phyloP scores from a whole-genome alignment of 1,284 basidiomycete species.

The Chondrostereum purpureum region DNA sequence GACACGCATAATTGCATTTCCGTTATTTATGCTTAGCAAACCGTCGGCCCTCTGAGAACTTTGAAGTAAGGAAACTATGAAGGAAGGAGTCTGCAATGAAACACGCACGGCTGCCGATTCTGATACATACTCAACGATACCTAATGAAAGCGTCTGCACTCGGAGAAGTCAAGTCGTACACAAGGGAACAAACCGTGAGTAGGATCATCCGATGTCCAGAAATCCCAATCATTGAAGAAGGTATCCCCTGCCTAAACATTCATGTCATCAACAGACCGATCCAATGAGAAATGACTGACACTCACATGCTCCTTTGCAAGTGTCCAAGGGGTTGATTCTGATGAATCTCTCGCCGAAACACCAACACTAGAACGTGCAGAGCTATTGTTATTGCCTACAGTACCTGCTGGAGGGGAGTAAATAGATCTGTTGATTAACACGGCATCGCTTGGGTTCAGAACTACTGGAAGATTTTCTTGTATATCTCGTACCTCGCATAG shows the following conservation, averaged over 20 bases:
- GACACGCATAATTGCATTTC: slow-evolving; percentile 77
- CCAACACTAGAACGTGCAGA: too few species aligned
- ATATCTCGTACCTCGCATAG: too few species aligned
- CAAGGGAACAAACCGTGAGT: too few species aligned
- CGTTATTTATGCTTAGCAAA: slow-evolving; percentile 59
- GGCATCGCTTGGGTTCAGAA: too few species aligned
- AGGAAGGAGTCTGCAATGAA: not conserved
- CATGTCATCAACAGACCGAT: not conserved
- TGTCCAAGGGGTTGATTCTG: slow-evolving; percentile 24
- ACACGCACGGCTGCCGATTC: slow-evolving; percentile 49
- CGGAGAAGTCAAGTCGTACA: too few species aligned
- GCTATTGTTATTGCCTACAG: too few species aligned
- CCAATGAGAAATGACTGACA: slow-evolving; percentile 3
- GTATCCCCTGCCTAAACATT: slow-evolving; percentile 48
- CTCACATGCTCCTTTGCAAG: slow-evolving; percentile 27
- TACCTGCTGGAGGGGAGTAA: too few species aligned
- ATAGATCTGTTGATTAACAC: too few species aligned
- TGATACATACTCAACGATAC: slow-evolving; percentile 48
- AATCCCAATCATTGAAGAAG: slow-evolving; percentile 81
- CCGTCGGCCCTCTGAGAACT: slow-evolving; percentile 45
- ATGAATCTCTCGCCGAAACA: too few species aligned
- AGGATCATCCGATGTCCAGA: too few species aligned
- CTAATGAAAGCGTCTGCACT: too few species aligned
- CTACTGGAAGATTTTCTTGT: too few species aligned
- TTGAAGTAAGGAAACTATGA: not conserved